Evolutionary conservation across 1,284 basidiomycete species (phyloP), one percentile per base, ranked within the genome.

Genomic region (Malassezia pachydermatis): DNA sequence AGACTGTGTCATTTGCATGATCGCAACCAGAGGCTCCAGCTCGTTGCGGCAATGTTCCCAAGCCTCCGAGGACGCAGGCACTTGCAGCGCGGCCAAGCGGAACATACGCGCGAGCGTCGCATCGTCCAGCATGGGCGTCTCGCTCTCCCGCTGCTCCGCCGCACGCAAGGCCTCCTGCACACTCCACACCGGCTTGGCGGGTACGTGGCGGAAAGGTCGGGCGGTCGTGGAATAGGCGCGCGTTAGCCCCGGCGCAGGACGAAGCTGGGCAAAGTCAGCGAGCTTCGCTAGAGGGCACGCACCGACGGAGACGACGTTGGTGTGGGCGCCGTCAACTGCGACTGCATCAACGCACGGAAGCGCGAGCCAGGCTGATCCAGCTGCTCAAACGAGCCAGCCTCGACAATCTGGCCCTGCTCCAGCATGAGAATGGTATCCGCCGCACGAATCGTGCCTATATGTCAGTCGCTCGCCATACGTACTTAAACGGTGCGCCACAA

Each of bases 401-500:
- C 76, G 5, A 70, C 74, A 5, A 77, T 73, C 17, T 52, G 58
- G 10, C 76, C 76, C n/a, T 69, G 65, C 35, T 76, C 74, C 28
- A 77, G 65, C 17, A 76, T 65, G 9, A 76, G 67, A 34, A 77
- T 75, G 8, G 73, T 70, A 46, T 73, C 72, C 4, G 76, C 76
- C 38, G 73, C 73, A 33, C 73, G 74, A 56, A 77, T 76, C 2
- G 75, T 70, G 37, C 53, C 29, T 42, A 30, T 13, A n/a, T n/a
- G 28, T 35, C 10, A 22, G 17, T 22, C 27, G 39, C n/a, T 10
- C 19, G 10, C 14, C 10, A n/a, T 10, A 33, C 41, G 32, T 73
- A n/a, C 73, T 75, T 6, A 77, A 59, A 24, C 76, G 64, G 57
- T 77, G 76, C 2, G 76, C 76, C 19, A 77, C 75, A 50, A 77